A percentile compares a stretch with the other conserved stretches of the same genome.
Conservation (phyloP, 2,329 filamentous ascomycete species). For the Claviceps arundinis region DNA sequence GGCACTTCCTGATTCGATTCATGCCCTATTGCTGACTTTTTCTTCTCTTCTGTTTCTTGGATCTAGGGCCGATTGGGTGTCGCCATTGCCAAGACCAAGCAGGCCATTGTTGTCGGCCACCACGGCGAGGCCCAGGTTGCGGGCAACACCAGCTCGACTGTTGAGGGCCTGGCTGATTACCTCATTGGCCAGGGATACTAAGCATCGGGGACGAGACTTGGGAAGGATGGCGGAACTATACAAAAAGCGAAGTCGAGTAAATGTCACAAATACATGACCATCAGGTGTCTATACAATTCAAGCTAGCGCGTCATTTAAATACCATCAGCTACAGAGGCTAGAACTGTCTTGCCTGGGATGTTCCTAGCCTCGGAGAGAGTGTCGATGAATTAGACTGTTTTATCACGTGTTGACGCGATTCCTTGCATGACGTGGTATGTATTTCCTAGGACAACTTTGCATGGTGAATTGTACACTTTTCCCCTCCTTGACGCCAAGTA, state of each 20-base stretch:
- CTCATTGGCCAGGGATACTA: constrained; percentile 66
- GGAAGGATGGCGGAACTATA: constrained; percentile 4
- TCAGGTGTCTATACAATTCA: constrained; percentile 4
- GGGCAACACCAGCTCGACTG: constrained; percentile 62
- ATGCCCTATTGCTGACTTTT: neutral
- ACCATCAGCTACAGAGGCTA: neutral
- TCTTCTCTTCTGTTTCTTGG: neutral
- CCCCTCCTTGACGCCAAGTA: neutral
- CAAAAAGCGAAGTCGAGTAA: constrained; percentile 1
- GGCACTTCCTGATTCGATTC: neutral
- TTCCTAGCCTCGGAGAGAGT: neutral
- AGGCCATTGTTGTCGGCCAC: constrained; percentile 80
- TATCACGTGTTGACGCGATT: neutral
- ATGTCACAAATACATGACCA: constrained; percentile 4
- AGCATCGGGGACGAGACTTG: neutral
- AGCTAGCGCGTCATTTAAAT: constrained; percentile 5
- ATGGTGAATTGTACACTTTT: neutral
- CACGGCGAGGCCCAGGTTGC: constrained; percentile 64
- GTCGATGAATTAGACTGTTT: neutral
- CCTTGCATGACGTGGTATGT: neutral
- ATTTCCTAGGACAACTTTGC: neutral
- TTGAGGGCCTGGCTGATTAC: constrained; percentile 80
- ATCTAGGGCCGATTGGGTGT: constrained; percentile 62
- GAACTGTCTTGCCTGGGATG: neutral
- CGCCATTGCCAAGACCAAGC: constrained; percentile 71